Conservation (phyloP, 345 rosid species). For the Populus pruinosa region DNA sequence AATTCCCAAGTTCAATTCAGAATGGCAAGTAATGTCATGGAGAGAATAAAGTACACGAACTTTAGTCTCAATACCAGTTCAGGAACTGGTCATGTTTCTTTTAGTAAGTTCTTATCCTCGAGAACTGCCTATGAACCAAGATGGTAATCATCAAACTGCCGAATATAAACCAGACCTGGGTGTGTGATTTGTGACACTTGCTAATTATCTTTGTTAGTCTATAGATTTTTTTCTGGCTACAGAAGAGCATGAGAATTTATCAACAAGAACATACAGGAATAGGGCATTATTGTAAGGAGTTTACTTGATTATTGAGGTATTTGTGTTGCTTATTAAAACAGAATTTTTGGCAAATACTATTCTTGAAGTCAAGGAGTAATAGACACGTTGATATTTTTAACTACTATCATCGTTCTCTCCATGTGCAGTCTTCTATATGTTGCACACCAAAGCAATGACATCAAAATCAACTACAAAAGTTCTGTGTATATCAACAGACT, state of each 20-base stretch:
- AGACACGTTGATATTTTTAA: background rate
- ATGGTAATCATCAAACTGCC: background rate
- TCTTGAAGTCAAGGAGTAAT: background rate
- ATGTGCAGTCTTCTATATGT: background rate
- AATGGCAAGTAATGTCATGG: background rate
- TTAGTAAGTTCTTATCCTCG: background rate
- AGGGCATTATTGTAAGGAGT: background rate
- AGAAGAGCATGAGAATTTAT: background rate
- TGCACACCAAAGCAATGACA: background rate
- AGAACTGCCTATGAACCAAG: background rate
- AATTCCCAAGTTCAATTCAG: background rate
- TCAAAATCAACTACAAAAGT: background rate
- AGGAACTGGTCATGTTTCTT: background rate
- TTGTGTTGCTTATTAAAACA: background rate
- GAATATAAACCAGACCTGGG: background rate
- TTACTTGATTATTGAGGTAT: background rate
- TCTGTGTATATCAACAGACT: background rate
- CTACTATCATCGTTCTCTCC: background rate
- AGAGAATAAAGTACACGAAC: background rate
- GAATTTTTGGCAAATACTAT: no score
- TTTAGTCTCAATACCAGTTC: background rate
- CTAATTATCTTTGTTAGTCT: background rate
- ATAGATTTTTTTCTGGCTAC: background rate
- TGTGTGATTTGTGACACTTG: background rate
- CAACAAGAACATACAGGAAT: background rate